Conservation (phyloP, 2,329 filamentous ascomycete species). For the Aspergillus transmontanensis region DNA sequence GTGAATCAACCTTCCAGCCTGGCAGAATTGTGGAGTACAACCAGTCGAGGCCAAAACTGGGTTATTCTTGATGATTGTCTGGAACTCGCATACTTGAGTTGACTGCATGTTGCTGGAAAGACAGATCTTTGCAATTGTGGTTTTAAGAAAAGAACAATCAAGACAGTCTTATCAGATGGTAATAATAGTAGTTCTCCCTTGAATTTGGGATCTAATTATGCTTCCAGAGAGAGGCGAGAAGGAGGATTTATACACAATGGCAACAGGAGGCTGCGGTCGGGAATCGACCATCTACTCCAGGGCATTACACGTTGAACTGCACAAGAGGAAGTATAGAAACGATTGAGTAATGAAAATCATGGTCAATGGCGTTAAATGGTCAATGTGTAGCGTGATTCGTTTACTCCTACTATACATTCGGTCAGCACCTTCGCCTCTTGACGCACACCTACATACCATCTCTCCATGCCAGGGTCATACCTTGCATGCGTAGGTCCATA, state of each 20-base stretch:
- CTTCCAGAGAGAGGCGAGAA: background rate
- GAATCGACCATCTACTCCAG: background rate
- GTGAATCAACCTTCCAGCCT: constrained; percentile 3
- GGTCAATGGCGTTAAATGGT: background rate
- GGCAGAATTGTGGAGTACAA: constrained; percentile 1
- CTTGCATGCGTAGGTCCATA: background rate
- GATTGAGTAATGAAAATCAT: background rate
- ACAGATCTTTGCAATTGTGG: background rate
- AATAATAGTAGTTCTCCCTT: background rate
- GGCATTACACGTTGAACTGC: background rate
- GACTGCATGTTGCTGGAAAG: background rate
- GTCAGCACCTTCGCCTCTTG: background rate
- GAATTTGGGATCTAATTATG: background rate
- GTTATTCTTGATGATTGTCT: constrained; percentile 2
- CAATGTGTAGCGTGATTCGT: background rate
- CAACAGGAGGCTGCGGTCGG: background rate
- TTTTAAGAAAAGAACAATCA: background rate
- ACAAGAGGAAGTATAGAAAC: background rate
- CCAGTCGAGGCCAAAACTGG: background rate
- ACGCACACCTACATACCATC: background rate
- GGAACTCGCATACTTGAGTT: background rate
- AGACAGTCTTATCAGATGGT: too few relatives aligned
- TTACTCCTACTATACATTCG: background rate
- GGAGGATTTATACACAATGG: background rate
- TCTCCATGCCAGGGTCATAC: background rate